Evolutionary conservation across 805 yeast genomes (phyloP), one percentile per base, ranked within the genome.

Genomic region (Saccharomycopsis sp.): DNA sequence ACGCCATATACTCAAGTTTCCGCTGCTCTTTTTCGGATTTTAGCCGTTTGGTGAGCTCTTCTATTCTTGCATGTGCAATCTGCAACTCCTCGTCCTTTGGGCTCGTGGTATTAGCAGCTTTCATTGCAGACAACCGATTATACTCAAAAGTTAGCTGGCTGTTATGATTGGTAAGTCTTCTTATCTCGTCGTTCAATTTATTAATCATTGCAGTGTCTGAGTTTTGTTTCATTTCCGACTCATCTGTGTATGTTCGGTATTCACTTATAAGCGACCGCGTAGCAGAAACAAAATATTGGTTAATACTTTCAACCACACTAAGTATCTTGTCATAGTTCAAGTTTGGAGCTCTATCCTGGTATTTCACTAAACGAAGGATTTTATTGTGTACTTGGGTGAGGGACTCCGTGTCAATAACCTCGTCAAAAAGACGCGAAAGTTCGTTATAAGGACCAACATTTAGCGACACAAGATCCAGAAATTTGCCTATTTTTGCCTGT

Each of bases 181-280:
- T 5, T 16, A 44, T 18, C 48, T 44, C 48, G 12, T 44, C 48
- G 48, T 44, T 44, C 16, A 44, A 44, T 44, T 44, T 44, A 44
- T 44, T 44, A 12, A 44, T 44, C 48, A 44, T 44, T 16, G 48
- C 48, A 8, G 21, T 44, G 12, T 44, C 48, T 44, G 48, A 44
- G 18, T 44, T 44, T 12, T 44, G 48, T 44, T 44, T 44, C 48
- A 16, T 44, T n/a, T 44, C 48, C 5, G 48, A 44, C 48, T 44
- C 48, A 12, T 44, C 48, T 44, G 48, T 44, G 48, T 16, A 44
- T 12, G 48, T 44, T 44, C 48, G 8, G 48, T 44, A 44, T 12
- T 44, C 48, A 44, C 48, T 44, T 12, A 44, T 44, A 44, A 44
- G 18, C 7, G 48, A 44, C 9, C 21, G 18, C 16, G 48, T 44